Evolutionary conservation across 164 flowering plant species (phyloP).

Genomic region (Chloranthus sessilifolius): DNA sequence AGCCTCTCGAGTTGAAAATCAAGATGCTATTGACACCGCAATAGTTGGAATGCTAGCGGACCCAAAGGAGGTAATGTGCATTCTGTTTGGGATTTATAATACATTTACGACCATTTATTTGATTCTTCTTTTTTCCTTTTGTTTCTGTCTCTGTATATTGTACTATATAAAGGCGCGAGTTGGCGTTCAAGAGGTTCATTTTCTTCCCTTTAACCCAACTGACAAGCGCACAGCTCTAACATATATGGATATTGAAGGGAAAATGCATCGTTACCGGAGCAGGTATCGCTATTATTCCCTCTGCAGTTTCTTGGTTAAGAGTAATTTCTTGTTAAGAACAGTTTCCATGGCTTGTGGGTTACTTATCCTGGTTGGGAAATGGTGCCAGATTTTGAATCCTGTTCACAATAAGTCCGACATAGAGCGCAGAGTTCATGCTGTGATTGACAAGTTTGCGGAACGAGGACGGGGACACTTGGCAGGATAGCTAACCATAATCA

Average conservation of each 20-base stretch:
- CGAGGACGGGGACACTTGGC: constrained; percentile 84
- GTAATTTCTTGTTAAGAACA: not conserved
- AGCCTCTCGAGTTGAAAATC: constrained; percentile 50
- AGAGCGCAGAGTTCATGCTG: constrained; percentile 73
- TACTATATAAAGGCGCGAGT: constrained; percentile 75
- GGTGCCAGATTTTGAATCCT: constrained; percentile 61
- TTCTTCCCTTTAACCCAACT: constrained; percentile 95
- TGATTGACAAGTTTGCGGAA: constrained; percentile 82
- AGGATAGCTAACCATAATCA: no score
- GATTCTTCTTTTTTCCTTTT: not conserved
- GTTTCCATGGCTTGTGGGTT: no score
- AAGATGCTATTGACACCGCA: constrained; percentile 59
- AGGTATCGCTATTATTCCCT: constrained; percentile 39
- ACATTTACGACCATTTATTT: not conserved
- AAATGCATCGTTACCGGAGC: constrained; percentile 94
- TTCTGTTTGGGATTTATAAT: no score
- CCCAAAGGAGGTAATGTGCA: constrained; percentile 59
- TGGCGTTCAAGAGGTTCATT: constrained; percentile 83
- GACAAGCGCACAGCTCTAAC: constrained; percentile 95
- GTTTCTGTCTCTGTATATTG: not conserved
- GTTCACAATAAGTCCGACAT: constrained; percentile 73
- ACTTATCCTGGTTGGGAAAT: not conserved
- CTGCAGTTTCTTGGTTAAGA: no score
- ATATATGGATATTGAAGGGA: constrained; percentile 67
- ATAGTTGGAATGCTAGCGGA: constrained; percentile 52